A percentile compares a stretch with the other conserved stretches of the same genome.
Conservation (phyloP, 2,329 filamentous ascomycete species). For the Trichoderma gracile region DNA sequence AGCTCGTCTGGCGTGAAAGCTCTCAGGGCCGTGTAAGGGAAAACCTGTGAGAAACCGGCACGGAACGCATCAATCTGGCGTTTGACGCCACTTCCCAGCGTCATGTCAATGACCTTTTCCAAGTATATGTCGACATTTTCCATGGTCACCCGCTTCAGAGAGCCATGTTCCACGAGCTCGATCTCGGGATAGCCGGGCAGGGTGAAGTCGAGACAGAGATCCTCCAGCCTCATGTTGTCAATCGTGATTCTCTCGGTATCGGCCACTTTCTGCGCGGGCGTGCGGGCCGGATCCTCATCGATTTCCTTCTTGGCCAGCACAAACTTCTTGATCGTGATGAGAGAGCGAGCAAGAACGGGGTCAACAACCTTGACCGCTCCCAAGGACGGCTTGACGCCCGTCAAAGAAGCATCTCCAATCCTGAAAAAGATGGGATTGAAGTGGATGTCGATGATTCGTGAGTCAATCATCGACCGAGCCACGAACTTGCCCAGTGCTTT, state of each 20-base stretch:
- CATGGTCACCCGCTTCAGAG: constrained; percentile 75
- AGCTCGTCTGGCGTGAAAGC: constrained; percentile 95
- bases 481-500: constrained; percentile 96
- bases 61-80: constrained; percentile 90
- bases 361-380: constrained; percentile 90
- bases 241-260: constrained; percentile 70
- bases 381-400: constrained; percentile 74
- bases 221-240: constrained; percentile 77
- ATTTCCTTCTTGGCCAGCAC: constrained; percentile 79
- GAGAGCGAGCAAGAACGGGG: constrained; percentile 77
- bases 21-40: constrained; percentile 87
- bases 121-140: constrained; percentile 90
- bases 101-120: constrained; percentile 87
- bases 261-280: constrained; percentile 67
- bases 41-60: constrained; percentile 89
- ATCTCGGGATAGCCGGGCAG: constrained; percentile 87
- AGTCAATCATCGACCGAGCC: constrained; percentile 96
- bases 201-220: constrained; percentile 91
- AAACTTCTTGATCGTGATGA: constrained; percentile 86
- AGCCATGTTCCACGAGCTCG: constrained; percentile 75
- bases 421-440: constrained; percentile 99
- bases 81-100: constrained; percentile 82
- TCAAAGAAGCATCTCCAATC: constrained; percentile 68
- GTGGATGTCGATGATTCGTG: constrained; percentile 93
- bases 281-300: constrained; percentile 68